Percentiles rank a stretch among this genome's conserved stretches.
Evolutionary conservation across 768 basidiomycete genomes (phyloP).

Genomic region (Megacollybia marginata): DNA sequence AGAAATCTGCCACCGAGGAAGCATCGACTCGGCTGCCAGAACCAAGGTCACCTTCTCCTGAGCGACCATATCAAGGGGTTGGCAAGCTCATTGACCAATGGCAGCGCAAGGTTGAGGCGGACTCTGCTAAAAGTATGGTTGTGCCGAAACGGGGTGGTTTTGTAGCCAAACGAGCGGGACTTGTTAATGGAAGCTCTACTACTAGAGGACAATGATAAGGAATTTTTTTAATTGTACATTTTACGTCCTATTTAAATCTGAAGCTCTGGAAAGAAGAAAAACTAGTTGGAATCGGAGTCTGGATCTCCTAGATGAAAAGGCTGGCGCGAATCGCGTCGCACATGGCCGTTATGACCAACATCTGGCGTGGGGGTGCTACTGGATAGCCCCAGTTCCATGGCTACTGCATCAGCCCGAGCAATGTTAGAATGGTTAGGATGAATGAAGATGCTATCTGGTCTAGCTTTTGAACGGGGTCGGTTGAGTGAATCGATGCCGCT

Average conservation of each 20-base stretch:
- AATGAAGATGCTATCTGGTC: slow-evolving; percentile 53
- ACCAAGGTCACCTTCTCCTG: slow-evolving; percentile 55
- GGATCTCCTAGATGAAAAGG: slow-evolving; percentile 25
- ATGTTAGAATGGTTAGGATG: slow-evolving; percentile 58
- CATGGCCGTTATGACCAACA: neutral
- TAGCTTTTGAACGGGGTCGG: slow-evolving; percentile 43
- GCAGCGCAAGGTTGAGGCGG: slow-evolving; percentile 70
- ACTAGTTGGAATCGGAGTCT: slow-evolving; percentile 20
- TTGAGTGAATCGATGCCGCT: neutral
- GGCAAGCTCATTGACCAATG: slow-evolving; percentile 82
- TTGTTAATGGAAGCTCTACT: slow-evolving; percentile 14
- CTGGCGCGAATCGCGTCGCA: neutral
- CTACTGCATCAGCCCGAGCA: slow-evolving; percentile 59
- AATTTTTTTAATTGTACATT: no score
- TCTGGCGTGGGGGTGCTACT: slow-evolving; percentile 8
- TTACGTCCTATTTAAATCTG: no score
- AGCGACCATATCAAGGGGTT: slow-evolving; percentile 76
- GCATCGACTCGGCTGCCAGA: slow-evolving; percentile 15
- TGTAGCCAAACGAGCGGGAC: slow-evolving; percentile 32
- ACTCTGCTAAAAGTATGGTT: slow-evolving; percentile 22
- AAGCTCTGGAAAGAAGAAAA: neutral
- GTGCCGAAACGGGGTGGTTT: slow-evolving; percentile 28
- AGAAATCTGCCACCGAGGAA: slow-evolving; percentile 7
- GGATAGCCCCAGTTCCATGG: slow-evolving; percentile 43
- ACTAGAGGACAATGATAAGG: no score